Evolutionary conservation across 2,329 filamentous ascomycete genomes (phyloP), one percentile per base, ranked within the genome.

Genomic region (Cladosporium sp.): DNA sequence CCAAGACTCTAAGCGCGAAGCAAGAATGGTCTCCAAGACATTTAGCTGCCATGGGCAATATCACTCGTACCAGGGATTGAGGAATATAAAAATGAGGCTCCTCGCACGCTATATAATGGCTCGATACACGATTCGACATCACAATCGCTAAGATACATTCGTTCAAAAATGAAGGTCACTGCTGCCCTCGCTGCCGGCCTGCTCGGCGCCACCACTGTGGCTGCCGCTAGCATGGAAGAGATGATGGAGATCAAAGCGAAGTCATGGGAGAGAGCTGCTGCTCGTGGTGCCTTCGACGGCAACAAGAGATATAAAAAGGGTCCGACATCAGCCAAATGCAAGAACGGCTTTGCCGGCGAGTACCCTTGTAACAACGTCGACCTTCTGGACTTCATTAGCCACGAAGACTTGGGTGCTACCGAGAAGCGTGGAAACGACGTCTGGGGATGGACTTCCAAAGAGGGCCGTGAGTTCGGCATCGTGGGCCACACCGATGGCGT

Each of bases 401-500:
- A 74, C 53, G 62, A 67, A 30, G 64, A 69, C 29, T 57, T 73
- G 61, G 66, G 67, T 27, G 67, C 64, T 45, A 65, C 57, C 18
- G 63, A 57, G 13, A 54, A 54, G 15, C 51, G 56, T 42, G 70
- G 70, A 44, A 70, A 70, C 57, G 67, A 69, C 51, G 54, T 69
- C 29, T 76, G 71, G 73, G 76, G 76, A 4, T 75, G 73, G 76
- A 77, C 74, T 1, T 73, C 71, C 2, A 62, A 67, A 3, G 65
- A 72, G 20, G 76, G 75, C 13, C 71, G 75, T 4, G 76, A 79
- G 58, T 77, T 78, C 41, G 72, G 69, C 17, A 69, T 72, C 20
- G 67, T 78, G 17, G 75, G 73, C 5, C 44, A 77, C 54, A 66
- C 64, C n/a, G 73, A 78, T 47, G 76, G 77, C 15, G 73, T 75